A percentile compares a stretch with the other conserved stretches of the same genome.
phyloP scores from a whole-genome alignment of 2,329 filamentous ascomycete genomes.

The Trichoderma atrobrunneum region DNA sequence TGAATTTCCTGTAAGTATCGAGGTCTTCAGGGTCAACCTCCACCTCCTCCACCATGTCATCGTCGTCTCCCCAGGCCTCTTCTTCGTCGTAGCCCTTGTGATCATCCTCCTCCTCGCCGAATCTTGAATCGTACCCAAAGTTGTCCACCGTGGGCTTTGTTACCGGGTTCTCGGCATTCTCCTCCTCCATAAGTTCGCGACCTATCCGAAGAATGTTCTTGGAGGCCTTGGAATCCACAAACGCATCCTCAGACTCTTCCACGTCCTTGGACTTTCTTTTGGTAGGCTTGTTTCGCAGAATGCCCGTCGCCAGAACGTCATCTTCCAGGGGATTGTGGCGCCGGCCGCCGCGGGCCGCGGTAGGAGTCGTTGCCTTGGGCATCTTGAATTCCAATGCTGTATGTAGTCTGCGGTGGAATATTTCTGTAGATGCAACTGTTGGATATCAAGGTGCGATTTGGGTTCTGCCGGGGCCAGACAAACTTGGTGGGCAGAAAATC shows the following conservation, averaged over 20 bases:
- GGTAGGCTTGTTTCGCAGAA: slow-evolving; percentile 70
- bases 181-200: slow-evolving; percentile 83
- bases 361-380: slow-evolving; percentile 72
- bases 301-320: slow-evolving; percentile 70
- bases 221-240: slow-evolving; percentile 84
- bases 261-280: slow-evolving; percentile 66
- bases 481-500: slow-evolving; percentile 32
- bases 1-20: slow-evolving; percentile 86
- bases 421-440: not conserved
- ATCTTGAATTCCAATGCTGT: slow-evolving; percentile 46
- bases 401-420: not conserved
- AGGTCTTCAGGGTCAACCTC: slow-evolving; percentile 88
- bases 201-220: slow-evolving; percentile 86
- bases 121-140: slow-evolving; percentile 80
- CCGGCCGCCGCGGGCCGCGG: slow-evolving; percentile 56
- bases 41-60: slow-evolving; percentile 66
- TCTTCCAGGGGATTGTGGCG: slow-evolving; percentile 90
- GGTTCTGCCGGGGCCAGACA: not conserved
- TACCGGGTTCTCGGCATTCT: slow-evolving; percentile 44
- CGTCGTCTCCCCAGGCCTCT: slow-evolving; percentile 75
- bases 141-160: slow-evolving; percentile 44
- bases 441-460: not conserved
- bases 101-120: slow-evolving; percentile 55
- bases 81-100: slow-evolving; percentile 48
- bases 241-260: slow-evolving; percentile 63